Conservation (phyloP, 2,329 filamentous ascomycete genomes). For the Penicillium sp. region DNA sequence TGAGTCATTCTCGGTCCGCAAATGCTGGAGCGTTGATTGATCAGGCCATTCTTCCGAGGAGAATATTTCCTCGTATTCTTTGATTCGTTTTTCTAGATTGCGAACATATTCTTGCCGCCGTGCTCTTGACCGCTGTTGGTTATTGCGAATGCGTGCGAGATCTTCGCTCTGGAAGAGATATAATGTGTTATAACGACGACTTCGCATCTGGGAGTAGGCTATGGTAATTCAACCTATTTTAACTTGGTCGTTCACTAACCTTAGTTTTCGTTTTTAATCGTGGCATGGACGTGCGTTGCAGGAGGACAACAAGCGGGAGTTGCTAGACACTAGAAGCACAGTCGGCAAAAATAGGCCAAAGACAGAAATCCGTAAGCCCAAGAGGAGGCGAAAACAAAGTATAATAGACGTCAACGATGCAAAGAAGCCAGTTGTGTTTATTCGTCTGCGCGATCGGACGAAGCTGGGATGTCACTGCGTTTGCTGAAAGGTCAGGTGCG, state of each 20-base stretch:
- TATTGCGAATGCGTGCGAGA: slow-evolving; percentile 20
- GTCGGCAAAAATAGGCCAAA: not conserved
- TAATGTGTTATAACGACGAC: slow-evolving; percentile 2
- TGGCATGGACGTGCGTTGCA: slow-evolving; percentile 11
- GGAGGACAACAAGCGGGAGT: not conserved
- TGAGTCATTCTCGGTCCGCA: slow-evolving; percentile 15
- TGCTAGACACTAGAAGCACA: not conserved
- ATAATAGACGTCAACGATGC: not conserved
- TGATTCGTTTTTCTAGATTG: slow-evolving; percentile 22
- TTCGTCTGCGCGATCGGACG: slow-evolving; percentile 1
- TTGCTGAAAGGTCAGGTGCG: not conserved
- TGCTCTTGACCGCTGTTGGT: slow-evolving; percentile 18
- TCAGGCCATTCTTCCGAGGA: not conserved
- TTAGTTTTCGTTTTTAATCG: slow-evolving; percentile 19
- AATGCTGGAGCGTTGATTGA: slow-evolving; percentile 11
- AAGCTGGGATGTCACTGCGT: slow-evolving; percentile 15
- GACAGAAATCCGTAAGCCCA: not conserved
- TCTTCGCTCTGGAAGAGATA: slow-evolving; percentile 14
- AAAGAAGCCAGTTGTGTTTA: not conserved
- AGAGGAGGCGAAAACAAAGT: not conserved
- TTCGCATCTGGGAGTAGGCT: not conserved
- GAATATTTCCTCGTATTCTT: slow-evolving; percentile 15
- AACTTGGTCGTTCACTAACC: not conserved
- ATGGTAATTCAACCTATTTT: not conserved
- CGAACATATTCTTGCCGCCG: slow-evolving; percentile 17